A percentile compares a stretch with the other conserved stretches of the same genome.
Conservation (phyloP, 2,329 filamentous ascomycete species). For the Aschersonia sp. region DNA sequence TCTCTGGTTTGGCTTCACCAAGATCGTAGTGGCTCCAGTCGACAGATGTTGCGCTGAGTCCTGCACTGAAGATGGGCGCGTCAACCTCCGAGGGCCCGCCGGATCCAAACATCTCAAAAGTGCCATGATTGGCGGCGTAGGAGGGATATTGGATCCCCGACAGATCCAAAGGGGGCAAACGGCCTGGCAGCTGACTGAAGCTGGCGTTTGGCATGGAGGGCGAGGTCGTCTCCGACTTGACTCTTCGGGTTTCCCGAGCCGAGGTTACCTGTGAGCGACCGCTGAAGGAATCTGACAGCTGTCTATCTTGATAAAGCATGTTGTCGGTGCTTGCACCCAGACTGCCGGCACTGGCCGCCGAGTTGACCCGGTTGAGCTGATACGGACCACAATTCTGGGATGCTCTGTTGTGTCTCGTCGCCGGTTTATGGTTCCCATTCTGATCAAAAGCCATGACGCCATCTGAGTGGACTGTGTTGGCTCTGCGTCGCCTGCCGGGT, state of each 20-base stretch:
- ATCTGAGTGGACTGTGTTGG: slow-evolving; percentile 49
- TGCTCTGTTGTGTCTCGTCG: slow-evolving; percentile 43
- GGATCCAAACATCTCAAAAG: slow-evolving; percentile 37
- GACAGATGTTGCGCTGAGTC: slow-evolving; percentile 38
- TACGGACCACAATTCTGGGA: slow-evolving; percentile 50
- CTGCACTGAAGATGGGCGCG: slow-evolving; percentile 45
- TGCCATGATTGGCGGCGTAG: slow-evolving; percentile 28
- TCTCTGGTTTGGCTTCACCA: slow-evolving; percentile 27
- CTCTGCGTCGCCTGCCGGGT: slow-evolving; percentile 35
- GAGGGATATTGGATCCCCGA: slow-evolving; percentile 37
- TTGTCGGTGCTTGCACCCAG: slow-evolving; percentile 27
- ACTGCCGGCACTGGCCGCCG: slow-evolving; percentile 37
- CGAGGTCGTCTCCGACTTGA: slow-evolving; percentile 48
- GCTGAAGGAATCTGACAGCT: slow-evolving; percentile 16
- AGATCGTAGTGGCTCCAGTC: slow-evolving; percentile 32
- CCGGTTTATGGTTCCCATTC: slow-evolving; percentile 48
- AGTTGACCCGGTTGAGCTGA: slow-evolving; percentile 42
- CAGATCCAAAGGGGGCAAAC: slow-evolving; percentile 42
- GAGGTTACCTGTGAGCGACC: slow-evolving; percentile 20
- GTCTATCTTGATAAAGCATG: slow-evolving; percentile 22
- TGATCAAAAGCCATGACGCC: slow-evolving; percentile 44
- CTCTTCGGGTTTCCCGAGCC: slow-evolving; percentile 32
- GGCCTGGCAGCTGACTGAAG: slow-evolving; percentile 36
- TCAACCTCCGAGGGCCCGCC: slow-evolving; percentile 35
- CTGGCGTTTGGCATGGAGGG: slow-evolving; percentile 36